Evolutionary conservation across 345 rosid genomes (phyloP).

Genomic region (Eucalyptus shirleyi): DNA sequence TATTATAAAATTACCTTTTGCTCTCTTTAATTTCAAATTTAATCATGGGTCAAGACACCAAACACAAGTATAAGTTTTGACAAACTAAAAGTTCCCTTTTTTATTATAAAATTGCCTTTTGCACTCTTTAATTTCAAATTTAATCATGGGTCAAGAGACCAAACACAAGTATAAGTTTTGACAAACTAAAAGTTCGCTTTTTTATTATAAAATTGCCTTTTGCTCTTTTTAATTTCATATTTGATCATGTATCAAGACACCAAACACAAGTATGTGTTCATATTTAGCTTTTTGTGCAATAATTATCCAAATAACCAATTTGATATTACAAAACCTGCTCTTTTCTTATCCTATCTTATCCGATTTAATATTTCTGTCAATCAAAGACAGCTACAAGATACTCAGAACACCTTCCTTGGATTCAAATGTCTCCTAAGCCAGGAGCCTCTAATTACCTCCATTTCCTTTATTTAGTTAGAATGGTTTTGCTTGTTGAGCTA

Average conservation of each 20-base stretch:
- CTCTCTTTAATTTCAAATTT: not conserved
- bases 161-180: not conserved
- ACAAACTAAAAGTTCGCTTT: not conserved
- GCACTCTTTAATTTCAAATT: not conserved
- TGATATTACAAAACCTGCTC: not conserved
- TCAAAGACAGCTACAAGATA: not conserved
- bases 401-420: not conserved
- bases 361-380: not conserved
- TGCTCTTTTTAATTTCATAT: not conserved
- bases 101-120: not conserved
- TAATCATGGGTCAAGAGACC: not conserved
- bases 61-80: not conserved
- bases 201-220: not conserved
- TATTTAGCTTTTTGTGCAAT: not conserved
- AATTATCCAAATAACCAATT: not conserved
- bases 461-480: not conserved
- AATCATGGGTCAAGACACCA: not conserved
- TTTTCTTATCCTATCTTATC: not conserved
- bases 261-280: not conserved
- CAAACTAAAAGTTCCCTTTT: not conserved
- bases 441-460: not conserved
- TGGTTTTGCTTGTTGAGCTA: not conserved
- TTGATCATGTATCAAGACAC: not conserved
- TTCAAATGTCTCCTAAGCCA: not conserved
- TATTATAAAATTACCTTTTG: not conserved